A percentile compares a stretch with the other conserved stretches of the same genome.
These are phyloP conservation scores for Lepidium campestre DNA, from an alignment of 441 rosid genomes.

Conservation along the genomic window DNA sequence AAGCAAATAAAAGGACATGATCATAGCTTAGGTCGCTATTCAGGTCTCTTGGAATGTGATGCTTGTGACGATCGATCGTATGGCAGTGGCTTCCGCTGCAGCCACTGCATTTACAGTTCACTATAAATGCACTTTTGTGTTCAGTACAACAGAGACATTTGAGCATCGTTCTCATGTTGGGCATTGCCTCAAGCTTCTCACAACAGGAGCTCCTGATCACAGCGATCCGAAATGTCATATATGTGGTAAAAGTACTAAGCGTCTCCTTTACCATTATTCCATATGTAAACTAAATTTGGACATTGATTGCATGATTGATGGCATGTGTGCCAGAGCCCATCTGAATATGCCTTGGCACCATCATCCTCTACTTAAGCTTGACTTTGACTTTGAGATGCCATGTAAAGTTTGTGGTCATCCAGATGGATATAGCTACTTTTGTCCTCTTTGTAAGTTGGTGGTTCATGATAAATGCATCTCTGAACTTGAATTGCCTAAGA, in stretches of 20 bases:
- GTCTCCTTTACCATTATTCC: background rate
- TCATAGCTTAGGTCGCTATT: background rate
- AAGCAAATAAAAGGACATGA: background rate
- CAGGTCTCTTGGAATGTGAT: background rate
- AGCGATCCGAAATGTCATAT: background rate
- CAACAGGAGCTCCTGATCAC: background rate
- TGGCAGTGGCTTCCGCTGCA: background rate
- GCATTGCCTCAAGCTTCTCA: background rate
- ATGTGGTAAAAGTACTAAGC: background rate
- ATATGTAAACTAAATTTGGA: background rate
- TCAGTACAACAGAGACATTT: background rate
- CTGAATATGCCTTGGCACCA: slow-evolving; percentile 1
- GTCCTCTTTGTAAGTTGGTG: background rate
- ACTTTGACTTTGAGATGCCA: background rate
- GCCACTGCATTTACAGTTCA: background rate
- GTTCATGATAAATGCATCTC: background rate
- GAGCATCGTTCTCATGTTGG: background rate
- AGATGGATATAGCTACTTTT: background rate
- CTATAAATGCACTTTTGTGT: background rate
- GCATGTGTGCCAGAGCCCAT: background rate
- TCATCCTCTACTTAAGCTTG: slow-evolving; percentile 1
- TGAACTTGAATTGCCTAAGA: background rate
- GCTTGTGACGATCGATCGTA: background rate
- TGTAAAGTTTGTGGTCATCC: background rate
- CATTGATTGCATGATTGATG: background rate